Base-by-base conservation (phyloP, 2,329 filamentous ascomycete genomes). In the Sarocladiaceae sp. region DNA sequence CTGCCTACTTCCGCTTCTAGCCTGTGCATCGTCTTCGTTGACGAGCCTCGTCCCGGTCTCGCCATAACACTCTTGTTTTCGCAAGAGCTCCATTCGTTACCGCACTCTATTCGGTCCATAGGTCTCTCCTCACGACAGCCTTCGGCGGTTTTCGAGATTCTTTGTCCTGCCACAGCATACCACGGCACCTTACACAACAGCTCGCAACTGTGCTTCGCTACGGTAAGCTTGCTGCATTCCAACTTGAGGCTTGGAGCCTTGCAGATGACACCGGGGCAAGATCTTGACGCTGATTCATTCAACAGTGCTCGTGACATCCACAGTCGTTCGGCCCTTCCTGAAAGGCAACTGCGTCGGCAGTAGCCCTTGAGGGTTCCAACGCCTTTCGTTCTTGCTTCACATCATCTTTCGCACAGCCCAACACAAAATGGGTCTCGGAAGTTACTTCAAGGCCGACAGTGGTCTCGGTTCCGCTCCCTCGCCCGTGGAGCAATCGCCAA, bases 361-460 rank as follows among this genome's bases (percentile, higher is more conserved):
- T n/a, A n/a, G n/a, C n/a, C n/a, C n/a, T n/a, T n/a, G n/a, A n/a
- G n/a, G n/a, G n/a, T n/a, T n/a, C n/a, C n/a, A n/a, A n/a, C n/a
- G n/a, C n/a, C n/a, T n/a, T 46, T 46, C 23, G 4, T 28, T 10
- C 40, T n/a, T 25, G 3, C 40, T 44, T 4, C 23, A n/a, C 23
- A 26, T 17, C n/a, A 44, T 28, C 17, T 40, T 44, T n/a, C n/a
- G 35, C 17, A 28, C 3, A 44, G 13, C 12, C 39, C n/a, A 28
- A 49, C 11, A 20, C 61, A 64, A 50, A 40, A 84, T 84, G 81
- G 80, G 79, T 52, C 59, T 84, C 53, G 73, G 71, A 52, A 77
- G 66, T 61, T 84, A 83, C 59, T 83, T 84, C 72, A 81, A 78
- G 69, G 68, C 75, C 33, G 70, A 73, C 70, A 17, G 63, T 18